Evolutionary conservation across 495 filamentous ascomycete genomes (phyloP).

Genomic region (Penicillium coffeae): DNA sequence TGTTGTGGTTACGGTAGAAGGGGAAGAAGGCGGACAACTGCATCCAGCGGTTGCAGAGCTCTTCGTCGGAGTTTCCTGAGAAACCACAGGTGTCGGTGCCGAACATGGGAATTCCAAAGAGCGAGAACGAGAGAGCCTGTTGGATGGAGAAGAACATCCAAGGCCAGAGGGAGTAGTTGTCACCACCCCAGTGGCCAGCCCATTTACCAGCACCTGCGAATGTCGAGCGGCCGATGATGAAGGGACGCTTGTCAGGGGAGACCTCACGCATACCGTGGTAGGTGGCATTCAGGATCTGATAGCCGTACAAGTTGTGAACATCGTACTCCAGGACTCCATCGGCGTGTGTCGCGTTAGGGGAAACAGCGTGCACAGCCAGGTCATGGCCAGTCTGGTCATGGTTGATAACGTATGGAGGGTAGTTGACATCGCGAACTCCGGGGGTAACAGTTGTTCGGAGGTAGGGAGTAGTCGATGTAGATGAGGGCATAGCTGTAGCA

Average conservation of each 20-base stretch:
- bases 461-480: constrained; percentile 46
- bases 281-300: constrained; percentile 75
- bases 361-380: constrained; percentile 68
- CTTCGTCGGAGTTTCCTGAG: constrained; percentile 62
- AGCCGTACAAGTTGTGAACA: constrained; percentile 72
- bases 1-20: constrained; percentile 86
- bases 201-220: constrained; percentile 76
- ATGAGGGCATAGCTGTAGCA: constrained; percentile 26
- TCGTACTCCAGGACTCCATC: constrained; percentile 76
- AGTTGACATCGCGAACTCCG: constrained; percentile 67
- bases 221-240: constrained; percentile 82
- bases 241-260: constrained; percentile 65
- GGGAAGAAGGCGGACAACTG: constrained; percentile 81
- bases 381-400: constrained; percentile 65
- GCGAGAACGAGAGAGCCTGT: constrained; percentile 72
- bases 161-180: constrained; percentile 66
- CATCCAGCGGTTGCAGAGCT: constrained; percentile 87
- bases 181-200: constrained; percentile 87
- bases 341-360: constrained; percentile 72
- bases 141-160: constrained; percentile 76
- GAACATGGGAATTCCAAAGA: constrained; percentile 88
- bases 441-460: constrained; percentile 63
- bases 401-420: constrained; percentile 80
- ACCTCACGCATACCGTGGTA: constrained; percentile 66
- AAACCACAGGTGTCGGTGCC: constrained; percentile 83